phyloP scores from a whole-genome alignment of 176 grass and related monocot species.

The Aegilops longissima region DNA sequence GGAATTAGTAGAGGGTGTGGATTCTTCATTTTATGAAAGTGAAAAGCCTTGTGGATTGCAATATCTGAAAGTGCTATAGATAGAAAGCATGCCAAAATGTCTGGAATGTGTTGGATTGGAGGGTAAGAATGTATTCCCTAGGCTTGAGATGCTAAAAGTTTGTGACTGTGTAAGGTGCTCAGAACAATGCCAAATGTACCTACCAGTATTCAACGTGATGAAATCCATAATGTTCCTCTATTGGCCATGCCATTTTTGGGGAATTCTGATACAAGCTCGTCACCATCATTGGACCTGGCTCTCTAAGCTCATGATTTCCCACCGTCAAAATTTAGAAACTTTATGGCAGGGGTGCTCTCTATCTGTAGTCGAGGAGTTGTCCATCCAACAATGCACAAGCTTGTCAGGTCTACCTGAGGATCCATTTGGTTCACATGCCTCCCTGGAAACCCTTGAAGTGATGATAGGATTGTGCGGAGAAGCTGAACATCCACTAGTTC shows the following conservation, averaged over 20 bases:
- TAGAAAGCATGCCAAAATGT: slow-evolving; percentile 23
- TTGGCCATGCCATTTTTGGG: background rate
- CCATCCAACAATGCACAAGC: slow-evolving; percentile 33
- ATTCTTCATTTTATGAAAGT: too few species aligned
- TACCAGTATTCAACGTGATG: slow-evolving; percentile 20
- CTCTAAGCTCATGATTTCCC: background rate
- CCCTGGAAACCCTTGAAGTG: slow-evolving; percentile 29
- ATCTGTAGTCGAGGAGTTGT: slow-evolving; percentile 30
- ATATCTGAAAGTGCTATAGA: slow-evolving; percentile 40
- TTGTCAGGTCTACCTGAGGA: slow-evolving; percentile 24
- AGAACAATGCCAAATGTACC: slow-evolving; percentile 24
- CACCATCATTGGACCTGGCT: background rate
- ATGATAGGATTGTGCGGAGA: slow-evolving; percentile 24
- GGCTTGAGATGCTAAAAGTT: slow-evolving; percentile 30
- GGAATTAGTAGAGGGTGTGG: too few species aligned
- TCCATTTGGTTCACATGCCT: slow-evolving; percentile 22
- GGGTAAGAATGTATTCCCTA: slow-evolving; percentile 29
- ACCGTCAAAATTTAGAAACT: slow-evolving; percentile 11
- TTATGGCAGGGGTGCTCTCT: slow-evolving; percentile 28
- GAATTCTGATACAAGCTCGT: background rate
- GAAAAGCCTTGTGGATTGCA: background rate
- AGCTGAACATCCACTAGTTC: slow-evolving; percentile 27
- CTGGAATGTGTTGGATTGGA: slow-evolving; percentile 34
- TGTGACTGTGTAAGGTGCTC: slow-evolving; percentile 21
- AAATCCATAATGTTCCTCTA: background rate